These are phyloP conservation scores for Amborella trichopoda DNA, from an alignment of 164 flowering plant species.

Conservation along the genomic window DNA sequence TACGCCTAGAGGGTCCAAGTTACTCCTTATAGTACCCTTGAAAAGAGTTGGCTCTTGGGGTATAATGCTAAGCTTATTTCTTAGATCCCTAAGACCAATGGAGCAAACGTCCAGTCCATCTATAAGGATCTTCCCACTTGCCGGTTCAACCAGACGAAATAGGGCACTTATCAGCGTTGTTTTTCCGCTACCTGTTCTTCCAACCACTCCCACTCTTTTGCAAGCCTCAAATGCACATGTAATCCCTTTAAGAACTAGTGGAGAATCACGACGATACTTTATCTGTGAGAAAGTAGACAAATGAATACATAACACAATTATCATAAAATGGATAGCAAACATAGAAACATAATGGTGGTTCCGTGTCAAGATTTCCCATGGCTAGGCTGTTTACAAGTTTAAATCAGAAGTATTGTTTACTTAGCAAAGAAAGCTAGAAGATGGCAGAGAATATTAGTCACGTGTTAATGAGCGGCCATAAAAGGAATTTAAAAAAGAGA, in stretches of 20 bases:
- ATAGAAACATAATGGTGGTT: no score
- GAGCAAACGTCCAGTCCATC: slow-evolving; percentile 11
- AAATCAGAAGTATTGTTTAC: no score
- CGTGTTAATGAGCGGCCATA: no score
- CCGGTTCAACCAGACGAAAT: slow-evolving; percentile 77
- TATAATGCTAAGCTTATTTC: slow-evolving; percentile 69
- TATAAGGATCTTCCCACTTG: no score
- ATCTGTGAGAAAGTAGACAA: slow-evolving; percentile 41
- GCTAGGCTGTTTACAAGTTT: no score
- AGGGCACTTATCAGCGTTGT: slow-evolving; percentile 72
- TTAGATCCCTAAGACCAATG: slow-evolving; percentile 60
- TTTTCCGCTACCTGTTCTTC: slow-evolving; percentile 93
- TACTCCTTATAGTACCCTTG: slow-evolving; percentile 62
- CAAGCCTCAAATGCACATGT: slow-evolving; percentile 68
- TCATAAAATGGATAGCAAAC: no score
- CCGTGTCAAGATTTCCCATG: no score
- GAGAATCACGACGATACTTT: slow-evolving; percentile 72
- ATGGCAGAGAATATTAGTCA: no score
- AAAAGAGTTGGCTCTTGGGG: slow-evolving; percentile 94
- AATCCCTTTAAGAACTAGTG: slow-evolving; percentile 69
- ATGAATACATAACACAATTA: no score
- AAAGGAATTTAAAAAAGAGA: no score
- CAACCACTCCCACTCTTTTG: slow-evolving; percentile 75
- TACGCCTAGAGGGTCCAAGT: slow-evolving; percentile 71
- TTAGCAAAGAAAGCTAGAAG: no score